These are phyloP conservation scores for Micromonas pusilla DNA, from an alignment of 139 green algal species.

Conservation along the genomic window DNA sequence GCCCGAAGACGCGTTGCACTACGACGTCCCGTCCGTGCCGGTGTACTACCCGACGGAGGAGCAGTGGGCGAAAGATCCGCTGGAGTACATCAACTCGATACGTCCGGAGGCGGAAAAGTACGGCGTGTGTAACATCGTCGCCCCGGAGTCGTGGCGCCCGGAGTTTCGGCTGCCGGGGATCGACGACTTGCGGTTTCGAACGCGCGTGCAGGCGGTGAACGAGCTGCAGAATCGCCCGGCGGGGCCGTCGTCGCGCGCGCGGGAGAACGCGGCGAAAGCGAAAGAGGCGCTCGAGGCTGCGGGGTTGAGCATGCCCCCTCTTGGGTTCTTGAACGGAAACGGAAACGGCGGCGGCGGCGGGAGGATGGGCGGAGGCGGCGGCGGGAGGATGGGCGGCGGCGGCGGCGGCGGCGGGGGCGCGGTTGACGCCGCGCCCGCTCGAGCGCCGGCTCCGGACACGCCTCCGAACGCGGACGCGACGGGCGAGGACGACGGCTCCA, in stretches of 20 bases:
- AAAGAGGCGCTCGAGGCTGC: not conserved
- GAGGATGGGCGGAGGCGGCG: not conserved
- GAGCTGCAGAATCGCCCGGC: conserved; percentile 21
- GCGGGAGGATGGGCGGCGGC: conserved; percentile 9
- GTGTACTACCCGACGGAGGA: conserved; percentile 55
- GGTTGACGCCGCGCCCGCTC: not conserved
- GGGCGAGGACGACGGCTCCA: not conserved
- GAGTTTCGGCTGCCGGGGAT: conserved; percentile 9
- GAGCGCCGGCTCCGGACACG: not conserved
- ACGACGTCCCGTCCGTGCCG: conserved; percentile 37
- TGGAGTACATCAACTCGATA: conserved; percentile 59
- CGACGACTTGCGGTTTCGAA: conserved; percentile 19
- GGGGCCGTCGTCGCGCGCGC: not conserved
- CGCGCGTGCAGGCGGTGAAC: conserved; percentile 13
- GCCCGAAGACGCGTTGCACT: not conserved
- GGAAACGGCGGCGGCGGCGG: not conserved
- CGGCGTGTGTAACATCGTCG: conserved; percentile 18
- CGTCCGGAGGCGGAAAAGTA: conserved; percentile 46
- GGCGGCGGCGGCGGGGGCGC: not conserved
- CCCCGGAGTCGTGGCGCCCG: conserved; percentile 13
- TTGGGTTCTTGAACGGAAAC: not conserved
- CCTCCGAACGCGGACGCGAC: not conserved
- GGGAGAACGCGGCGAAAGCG: not conserved
- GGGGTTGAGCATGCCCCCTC: not conserved
- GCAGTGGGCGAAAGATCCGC: conserved; percentile 51